A percentile compares a stretch with the other conserved stretches of the same genome.
phyloP scores from a whole-genome alignment of 2,329 filamentous ascomycete genomes.

The Alternaria brassicae region DNA sequence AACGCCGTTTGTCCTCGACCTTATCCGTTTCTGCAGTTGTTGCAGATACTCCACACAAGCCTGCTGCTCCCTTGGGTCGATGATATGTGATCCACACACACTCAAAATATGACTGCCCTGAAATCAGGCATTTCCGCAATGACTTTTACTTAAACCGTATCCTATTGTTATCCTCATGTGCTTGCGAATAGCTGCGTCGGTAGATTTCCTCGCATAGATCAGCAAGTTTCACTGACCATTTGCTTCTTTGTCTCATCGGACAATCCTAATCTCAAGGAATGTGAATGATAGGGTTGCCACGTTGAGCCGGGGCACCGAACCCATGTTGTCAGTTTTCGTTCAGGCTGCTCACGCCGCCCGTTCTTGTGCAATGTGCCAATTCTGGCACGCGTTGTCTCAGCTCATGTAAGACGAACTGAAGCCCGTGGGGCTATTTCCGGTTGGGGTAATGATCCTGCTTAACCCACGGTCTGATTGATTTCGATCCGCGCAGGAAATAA shows the following conservation, averaged over 20 bases:
- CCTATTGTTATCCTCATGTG: conserved; percentile 41
- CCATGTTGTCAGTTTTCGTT: conserved; percentile 10
- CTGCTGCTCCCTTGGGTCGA: conserved; percentile 34
- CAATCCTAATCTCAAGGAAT: not conserved
- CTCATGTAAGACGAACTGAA: not conserved
- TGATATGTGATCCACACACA: conserved; percentile 39
- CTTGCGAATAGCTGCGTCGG: conserved; percentile 36
- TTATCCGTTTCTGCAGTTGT: conserved; percentile 31
- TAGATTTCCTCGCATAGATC: conserved; percentile 26
- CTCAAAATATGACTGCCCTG: conserved; percentile 41
- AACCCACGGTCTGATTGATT: not conserved
- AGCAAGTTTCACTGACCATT: conserved; percentile 31
- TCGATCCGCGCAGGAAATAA: not conserved
- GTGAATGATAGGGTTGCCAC: conserved; percentile 1
- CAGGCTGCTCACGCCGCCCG: not conserved
- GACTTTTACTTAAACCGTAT: conserved; percentile 37
- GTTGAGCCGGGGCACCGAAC: conserved; percentile 12
- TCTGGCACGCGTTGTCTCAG: not conserved
- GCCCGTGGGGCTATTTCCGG: not conserved
- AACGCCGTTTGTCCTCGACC: conserved; percentile 40
- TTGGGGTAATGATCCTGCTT: not conserved
- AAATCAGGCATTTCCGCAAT: conserved; percentile 42
- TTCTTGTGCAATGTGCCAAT: not conserved
- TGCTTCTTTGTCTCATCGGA: conserved; percentile 39
- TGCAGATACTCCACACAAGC: conserved; percentile 39